Evolutionary conservation across 345 rosid species (phyloP).

Genomic region (Aquilaria sinensis): DNA sequence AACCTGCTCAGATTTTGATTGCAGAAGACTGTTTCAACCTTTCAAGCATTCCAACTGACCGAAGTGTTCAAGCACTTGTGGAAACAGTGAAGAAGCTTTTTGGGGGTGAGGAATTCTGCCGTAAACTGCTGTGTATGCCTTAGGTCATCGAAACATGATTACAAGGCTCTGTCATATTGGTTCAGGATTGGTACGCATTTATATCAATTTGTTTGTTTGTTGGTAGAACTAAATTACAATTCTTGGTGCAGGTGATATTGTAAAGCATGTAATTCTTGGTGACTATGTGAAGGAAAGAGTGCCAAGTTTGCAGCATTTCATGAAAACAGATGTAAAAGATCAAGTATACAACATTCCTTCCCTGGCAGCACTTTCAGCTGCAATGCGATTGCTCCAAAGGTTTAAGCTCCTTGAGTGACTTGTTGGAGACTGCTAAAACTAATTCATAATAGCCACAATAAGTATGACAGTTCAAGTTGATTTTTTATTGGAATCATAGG

Average conservation of each 20-base stretch:
- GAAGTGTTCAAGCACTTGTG: slow-evolving; percentile 40
- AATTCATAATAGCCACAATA: neutral
- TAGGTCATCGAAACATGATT: neutral
- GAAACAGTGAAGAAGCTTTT: slow-evolving; percentile 51
- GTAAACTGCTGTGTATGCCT: neutral
- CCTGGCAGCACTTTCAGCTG: slow-evolving; percentile 75
- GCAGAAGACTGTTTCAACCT: slow-evolving; percentile 72
- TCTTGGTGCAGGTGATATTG: slow-evolving; percentile 34
- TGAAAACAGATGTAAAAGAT: slow-evolving; percentile 25
- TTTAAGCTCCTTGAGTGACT: no score
- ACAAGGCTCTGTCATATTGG: neutral
- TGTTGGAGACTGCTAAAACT: neutral
- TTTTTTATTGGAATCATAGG: slow-evolving; percentile 28
- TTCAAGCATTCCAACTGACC: slow-evolving; percentile 50
- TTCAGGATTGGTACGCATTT: neutral
- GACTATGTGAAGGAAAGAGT: slow-evolving; percentile 52
- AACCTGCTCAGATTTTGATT: slow-evolving; percentile 41
- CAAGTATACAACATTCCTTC: slow-evolving; percentile 45
- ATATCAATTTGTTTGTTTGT: no score
- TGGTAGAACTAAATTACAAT: neutral
- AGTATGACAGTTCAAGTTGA: no score
- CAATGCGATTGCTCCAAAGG: slow-evolving; percentile 70
- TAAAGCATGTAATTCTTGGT: slow-evolving; percentile 53
- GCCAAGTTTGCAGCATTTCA: slow-evolving; percentile 65
- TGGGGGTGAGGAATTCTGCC: slow-evolving; percentile 38